A percentile compares a stretch with the other conserved stretches of the same genome.
Evolutionary conservation across 352 stramenopile genomes (phyloP).

Genomic region (Pythium folliculosum): DNA sequence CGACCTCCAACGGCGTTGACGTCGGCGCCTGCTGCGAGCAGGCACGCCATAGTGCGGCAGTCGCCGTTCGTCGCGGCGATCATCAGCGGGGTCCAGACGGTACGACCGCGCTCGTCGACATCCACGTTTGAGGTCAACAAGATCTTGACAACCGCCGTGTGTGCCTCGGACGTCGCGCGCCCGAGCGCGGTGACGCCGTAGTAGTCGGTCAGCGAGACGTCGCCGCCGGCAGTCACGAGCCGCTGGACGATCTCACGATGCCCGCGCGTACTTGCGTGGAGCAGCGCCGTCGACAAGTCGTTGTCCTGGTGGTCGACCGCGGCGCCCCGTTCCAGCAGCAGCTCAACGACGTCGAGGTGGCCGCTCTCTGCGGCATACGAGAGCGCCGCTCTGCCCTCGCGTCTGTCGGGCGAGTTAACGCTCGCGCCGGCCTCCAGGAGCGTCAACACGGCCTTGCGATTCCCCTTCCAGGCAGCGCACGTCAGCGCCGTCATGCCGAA

Average conservation of each 20-base stretch:
- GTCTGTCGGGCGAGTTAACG: no score
- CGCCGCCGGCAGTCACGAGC: no score
- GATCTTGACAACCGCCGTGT: neutral
- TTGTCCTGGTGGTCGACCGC: neutral
- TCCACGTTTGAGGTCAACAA: neutral
- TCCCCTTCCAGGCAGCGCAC: no score
- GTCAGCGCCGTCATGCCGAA: no score
- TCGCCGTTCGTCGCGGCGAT: neutral
- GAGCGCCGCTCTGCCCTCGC: neutral
- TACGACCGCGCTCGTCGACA: neutral
- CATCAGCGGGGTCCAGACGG: neutral
- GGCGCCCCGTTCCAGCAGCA: neutral
- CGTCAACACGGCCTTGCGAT: no score
- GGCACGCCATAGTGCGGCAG: neutral
- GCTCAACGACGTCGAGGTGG: neutral
- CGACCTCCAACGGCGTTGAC: neutral
- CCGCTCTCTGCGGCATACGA: neutral
- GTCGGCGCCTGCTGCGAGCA: slow-evolving; percentile 4
- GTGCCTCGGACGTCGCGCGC: neutral
- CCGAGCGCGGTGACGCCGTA: neutral
- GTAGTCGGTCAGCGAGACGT: neutral
- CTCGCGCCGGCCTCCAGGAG: no score
- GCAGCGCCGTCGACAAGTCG: neutral
- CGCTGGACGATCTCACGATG: no score
- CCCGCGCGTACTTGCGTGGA: neutral